Conservation (phyloP, 148 eudicot species). For the Dysphania ambrosioides region DNA sequence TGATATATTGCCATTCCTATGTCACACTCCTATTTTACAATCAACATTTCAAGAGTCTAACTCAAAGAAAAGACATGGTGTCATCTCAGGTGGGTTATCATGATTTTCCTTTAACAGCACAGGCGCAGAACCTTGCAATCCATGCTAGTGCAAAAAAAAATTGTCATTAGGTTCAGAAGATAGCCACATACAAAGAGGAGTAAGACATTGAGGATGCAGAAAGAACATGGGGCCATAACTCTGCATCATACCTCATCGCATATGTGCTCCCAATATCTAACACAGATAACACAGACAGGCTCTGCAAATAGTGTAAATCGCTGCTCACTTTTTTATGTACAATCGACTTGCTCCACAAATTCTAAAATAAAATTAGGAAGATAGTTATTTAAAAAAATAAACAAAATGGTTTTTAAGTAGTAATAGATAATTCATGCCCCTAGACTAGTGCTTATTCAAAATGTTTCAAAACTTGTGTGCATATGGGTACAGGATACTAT, state of each 20-base stretch:
- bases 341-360: conserved; percentile 34
- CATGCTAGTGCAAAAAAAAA: conserved; percentile 59
- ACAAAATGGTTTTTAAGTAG: background rate
- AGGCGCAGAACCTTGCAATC: conserved; percentile 87
- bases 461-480: background rate
- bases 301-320: conserved; percentile 75
- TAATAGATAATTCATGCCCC: background rate
- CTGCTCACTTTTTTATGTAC: conserved; percentile 59
- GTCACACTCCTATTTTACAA: too few species aligned
- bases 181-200: background rate
- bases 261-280: conserved; percentile 84
- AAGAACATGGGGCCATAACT: background rate
- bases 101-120: conserved; percentile 49
- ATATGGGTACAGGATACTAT: background rate
- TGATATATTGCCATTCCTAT: too few species aligned
- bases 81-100: conserved; percentile 40
- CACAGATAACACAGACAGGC: conserved; percentile 77
- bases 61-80: conserved; percentile 17
- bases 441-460: background rate
- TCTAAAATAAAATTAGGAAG: conserved; percentile 25
- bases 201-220: background rate
- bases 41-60: conserved; percentile 1
- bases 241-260: conserved; percentile 59
- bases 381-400: too few species aligned
- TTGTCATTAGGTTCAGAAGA: background rate